phyloP scores from a whole-genome alignment of 1,139 yeast genomes.

The Kazachstania sp. region DNA sequence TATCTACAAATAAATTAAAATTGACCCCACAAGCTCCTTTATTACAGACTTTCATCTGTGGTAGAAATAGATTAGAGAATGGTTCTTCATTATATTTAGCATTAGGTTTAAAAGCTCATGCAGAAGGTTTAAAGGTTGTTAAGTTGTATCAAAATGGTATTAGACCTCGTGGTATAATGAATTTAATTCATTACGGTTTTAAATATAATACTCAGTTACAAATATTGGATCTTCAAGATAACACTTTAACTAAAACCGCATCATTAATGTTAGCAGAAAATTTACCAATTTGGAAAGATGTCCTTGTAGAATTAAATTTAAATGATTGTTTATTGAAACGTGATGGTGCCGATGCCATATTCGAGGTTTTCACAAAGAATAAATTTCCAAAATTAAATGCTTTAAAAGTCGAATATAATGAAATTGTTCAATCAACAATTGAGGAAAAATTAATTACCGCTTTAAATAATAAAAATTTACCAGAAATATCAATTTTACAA shows the following conservation, averaged over 20 bases:
- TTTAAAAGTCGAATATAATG: slow-evolving; percentile 82
- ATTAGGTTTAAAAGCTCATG: slow-evolving; percentile 66
- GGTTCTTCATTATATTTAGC: slow-evolving; percentile 79
- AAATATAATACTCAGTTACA: slow-evolving; percentile 50
- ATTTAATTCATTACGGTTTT: slow-evolving; percentile 66
- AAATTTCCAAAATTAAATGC: slow-evolving; percentile 39
- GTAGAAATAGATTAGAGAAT: slow-evolving; percentile 91
- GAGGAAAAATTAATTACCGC: slow-evolving; percentile 39
- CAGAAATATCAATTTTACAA: slow-evolving; percentile 58
- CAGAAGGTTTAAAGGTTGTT: slow-evolving; percentile 56
- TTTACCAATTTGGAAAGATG: slow-evolving; percentile 44
- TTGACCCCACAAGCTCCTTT: slow-evolving; percentile 36
- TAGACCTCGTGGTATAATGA: slow-evolving; percentile 83
- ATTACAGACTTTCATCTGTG: slow-evolving; percentile 81
- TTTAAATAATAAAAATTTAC: slow-evolving; percentile 48
- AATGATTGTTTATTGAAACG: slow-evolving; percentile 83
- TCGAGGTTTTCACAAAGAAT: slow-evolving; percentile 41
- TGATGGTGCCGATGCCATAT: slow-evolving; percentile 54
- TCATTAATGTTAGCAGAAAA: slow-evolving; percentile 61
- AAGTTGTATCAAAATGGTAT: slow-evolving; percentile 92
- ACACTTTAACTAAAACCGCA: slow-evolving; percentile 83
- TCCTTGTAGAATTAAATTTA: slow-evolving; percentile 67
- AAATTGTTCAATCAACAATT: slow-evolving; percentile 63
- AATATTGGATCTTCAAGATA: slow-evolving; percentile 84
- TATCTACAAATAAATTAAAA: slow-evolving; percentile 50